Percentiles rank a stretch among this genome's conserved stretches.
Evolutionary conservation across 2,329 filamentous ascomycete species (phyloP).

Genomic region (Rutstroemia sp.): DNA sequence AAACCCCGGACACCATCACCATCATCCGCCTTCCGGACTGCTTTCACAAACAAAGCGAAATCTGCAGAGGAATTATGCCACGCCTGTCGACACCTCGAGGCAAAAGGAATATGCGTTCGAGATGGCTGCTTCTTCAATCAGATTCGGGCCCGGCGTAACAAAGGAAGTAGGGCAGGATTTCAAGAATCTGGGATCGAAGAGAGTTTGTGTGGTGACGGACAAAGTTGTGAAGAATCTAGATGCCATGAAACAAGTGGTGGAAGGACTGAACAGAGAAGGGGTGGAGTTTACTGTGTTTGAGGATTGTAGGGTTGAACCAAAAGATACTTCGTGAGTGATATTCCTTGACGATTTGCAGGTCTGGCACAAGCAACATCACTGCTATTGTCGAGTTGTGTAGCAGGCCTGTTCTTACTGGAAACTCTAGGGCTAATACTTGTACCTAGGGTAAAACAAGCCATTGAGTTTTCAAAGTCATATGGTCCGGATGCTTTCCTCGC

Average conservation of each 20-base stretch:
- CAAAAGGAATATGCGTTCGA: slow-evolving; percentile 98
- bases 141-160: slow-evolving; percentile 88
- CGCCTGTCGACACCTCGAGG: slow-evolving; percentile 61
- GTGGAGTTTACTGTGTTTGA: slow-evolving; percentile 77
- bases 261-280: slow-evolving; percentile 70
- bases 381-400: too few relatives aligned
- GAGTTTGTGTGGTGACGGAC: slow-evolving; percentile 90
- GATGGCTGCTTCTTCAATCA: slow-evolving; percentile 92
- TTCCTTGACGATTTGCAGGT: neutral
- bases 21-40: slow-evolving; percentile 34
- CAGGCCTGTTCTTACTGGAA: too few relatives aligned
- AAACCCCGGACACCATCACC: slow-evolving; percentile 73
- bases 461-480: slow-evolving; percentile 76
- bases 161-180: slow-evolving; percentile 98
- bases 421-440: neutral
- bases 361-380: neutral
- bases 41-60: slow-evolving; percentile 39
- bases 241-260: slow-evolving; percentile 82
- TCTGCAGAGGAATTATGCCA: slow-evolving; percentile 54
- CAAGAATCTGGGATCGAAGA: slow-evolving; percentile 78
- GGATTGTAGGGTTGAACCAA: slow-evolving; percentile 79
- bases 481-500: slow-evolving; percentile 84
- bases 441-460: slow-evolving; percentile 74
- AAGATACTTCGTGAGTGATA: slow-evolving; percentile 72
- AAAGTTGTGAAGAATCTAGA: slow-evolving; percentile 71